A percentile compares a stretch with the other conserved stretches of the same genome.
Conservation (phyloP, 192 early-diverging fungal genomes). For the Coemansia sp. region DNA sequence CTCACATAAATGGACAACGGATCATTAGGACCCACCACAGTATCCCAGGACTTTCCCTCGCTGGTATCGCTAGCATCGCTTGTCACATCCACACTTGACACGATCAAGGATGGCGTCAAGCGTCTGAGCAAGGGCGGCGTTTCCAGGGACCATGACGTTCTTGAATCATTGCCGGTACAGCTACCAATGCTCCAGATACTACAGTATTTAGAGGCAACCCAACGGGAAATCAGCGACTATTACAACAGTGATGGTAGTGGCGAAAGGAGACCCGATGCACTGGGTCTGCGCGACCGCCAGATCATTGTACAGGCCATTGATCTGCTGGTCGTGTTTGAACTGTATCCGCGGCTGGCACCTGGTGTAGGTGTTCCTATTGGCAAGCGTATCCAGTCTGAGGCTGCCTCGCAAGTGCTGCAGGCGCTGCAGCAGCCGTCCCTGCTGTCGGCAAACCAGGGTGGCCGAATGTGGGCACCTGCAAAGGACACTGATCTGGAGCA, state of each 20-base stretch:
- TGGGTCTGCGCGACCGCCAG: slow-evolving; percentile 43
- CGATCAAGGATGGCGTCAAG: slow-evolving; percentile 19
- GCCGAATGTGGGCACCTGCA: not conserved
- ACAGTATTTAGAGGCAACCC: slow-evolving; percentile 11
- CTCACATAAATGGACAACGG: too few relatives aligned
- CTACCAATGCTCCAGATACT: slow-evolving; percentile 21
- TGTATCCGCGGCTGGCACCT: slow-evolving; percentile 64
- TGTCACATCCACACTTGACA: slow-evolving; percentile 5
- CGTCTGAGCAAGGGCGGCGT: slow-evolving; percentile 46
- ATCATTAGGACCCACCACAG: too few relatives aligned
- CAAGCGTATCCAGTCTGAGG: slow-evolving; percentile 50
- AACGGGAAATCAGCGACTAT: slow-evolving; percentile 16
- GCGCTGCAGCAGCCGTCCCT: slow-evolving; percentile 54
- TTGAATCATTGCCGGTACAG: slow-evolving; percentile 5
- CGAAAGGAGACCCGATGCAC: slow-evolving; percentile 9
- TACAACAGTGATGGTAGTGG: not conserved
- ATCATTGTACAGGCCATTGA: slow-evolving; percentile 40
- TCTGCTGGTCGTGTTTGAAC: slow-evolving; percentile 37
- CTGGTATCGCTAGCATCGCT: slow-evolving; percentile 13
- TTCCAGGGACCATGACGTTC: slow-evolving; percentile 16
- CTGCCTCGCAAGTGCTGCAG: slow-evolving; percentile 27
- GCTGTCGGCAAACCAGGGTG: slow-evolving; percentile 22
- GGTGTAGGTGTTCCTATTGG: slow-evolving; percentile 61
- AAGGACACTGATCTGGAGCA: slow-evolving; percentile 1
- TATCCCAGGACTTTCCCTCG: slow-evolving; percentile 28